Base-by-base conservation (phyloP, 2,329 filamentous ascomycete species). In the Fusarium sp. region DNA sequence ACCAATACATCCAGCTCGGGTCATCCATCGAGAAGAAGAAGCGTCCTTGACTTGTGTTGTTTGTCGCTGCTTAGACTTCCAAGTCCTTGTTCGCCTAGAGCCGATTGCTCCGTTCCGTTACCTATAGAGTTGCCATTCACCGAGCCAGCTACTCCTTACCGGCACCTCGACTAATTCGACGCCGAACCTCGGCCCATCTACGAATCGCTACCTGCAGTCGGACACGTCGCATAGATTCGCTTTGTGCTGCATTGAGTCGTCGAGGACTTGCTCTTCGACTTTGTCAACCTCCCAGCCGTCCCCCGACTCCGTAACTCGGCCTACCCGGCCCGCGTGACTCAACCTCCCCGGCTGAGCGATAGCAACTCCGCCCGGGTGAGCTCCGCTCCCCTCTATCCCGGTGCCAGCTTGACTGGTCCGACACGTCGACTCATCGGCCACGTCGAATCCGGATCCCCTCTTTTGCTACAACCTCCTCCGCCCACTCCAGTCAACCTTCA, bases 21-120 rank as follows among this genome's bases (percentile, higher is more conserved):
- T 66, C 58, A 69, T 62, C 27, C 27, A 66, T 72, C 78, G 78
- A 81, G 79, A 81, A 81, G 79, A 81, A 81, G 79, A 81, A 81
- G 79, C 58, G 73, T 73, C 75, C 62, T 78, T 73, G 74, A 72
- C 69, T 66, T 72, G 67, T 64, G 58, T 64, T 70, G 64, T 74
- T 71, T 64, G 70, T 60, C 56, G 40, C 62, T 73, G 64, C 67
- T 59, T 75, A 70, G 69, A 68, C 65, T 53, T 64, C 40, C 57
- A 69, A 66, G 70, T 73, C 63, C 46, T 68, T 55, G 42, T 71
- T 71, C 57, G 72, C 70, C 64, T 74, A 67, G 71, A 72, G 58
- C 67, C 65, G 71, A 66, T 70, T 38, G 61, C 44, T 62, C 69
- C 51, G 44, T 71, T 60, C 36, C 64, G 62, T 64, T 58, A 55